Evolutionary conservation across 495 filamentous ascomycete species (phyloP), one percentile per base, ranked within the genome.

Genomic region (Aeminium ludgeri): DNA sequence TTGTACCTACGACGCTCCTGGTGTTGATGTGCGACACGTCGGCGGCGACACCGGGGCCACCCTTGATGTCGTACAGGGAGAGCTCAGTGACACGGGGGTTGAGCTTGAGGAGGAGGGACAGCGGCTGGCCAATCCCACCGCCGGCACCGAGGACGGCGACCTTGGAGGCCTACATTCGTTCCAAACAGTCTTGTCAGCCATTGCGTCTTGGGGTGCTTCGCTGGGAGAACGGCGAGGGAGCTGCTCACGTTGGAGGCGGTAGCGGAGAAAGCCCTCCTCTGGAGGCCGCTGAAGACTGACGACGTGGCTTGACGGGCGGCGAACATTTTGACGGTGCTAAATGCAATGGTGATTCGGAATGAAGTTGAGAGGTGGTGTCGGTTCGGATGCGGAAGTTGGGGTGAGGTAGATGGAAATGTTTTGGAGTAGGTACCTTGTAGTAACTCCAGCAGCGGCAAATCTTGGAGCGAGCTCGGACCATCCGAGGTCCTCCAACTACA

Each of bases 11-110:
- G 45, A 61, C 79, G 73, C 81, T 87, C 76, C 91, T 93, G 62
- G 91, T 95, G 74, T 96, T 96, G 73, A 96, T 85, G 71, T 97
- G 89, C 55, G 81, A 78, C 60, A 96, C 70, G 64, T 97, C 89
- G 60, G 91, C 89, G 50, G 87, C 89, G 64, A 97, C 89, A 79
- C 89, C 89, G 58, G 89, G 91, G 48, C 68, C 89, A 53, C 82
- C 80, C 53, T 81, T 78, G 68, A 97, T 94, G 69, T 96, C 89
- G 70, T 97, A 97, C 47, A 97, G 76, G 45, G 87, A 80, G 53
- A 97, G 82, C 65, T 94, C 75, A 54, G 74, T 73, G 50, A 97
- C 80, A 57, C 82, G 66, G 46, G 86, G 86, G 77, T 96, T 96
- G 63, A 95, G 76, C 80, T 97, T 97, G 61, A 97, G 71, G 54